A percentile compares a stretch with the other conserved stretches of the same genome.
These are phyloP conservation scores for Parathielavia hyrcaniae DNA, from an alignment of 495 filamentous ascomycete genomes.

Conservation along the genomic window DNA sequence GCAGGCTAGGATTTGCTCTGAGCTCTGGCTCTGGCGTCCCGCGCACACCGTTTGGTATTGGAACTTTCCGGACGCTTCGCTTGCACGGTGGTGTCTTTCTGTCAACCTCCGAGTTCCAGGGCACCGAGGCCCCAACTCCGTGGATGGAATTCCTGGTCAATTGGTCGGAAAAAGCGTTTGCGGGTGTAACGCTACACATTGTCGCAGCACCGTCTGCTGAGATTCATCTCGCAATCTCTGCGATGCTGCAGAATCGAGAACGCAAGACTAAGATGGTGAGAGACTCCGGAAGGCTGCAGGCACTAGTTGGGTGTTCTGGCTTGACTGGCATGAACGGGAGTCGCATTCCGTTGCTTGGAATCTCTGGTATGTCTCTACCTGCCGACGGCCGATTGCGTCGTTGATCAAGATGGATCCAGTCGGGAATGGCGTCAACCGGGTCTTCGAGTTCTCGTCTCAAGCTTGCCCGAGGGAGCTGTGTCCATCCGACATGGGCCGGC, in stretches of 20 bases:
- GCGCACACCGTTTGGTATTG: too few species aligned
- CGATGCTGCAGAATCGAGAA: conserved; percentile 36
- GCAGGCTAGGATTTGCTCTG: too few species aligned
- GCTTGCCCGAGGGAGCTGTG: too few species aligned
- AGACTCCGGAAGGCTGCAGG: conserved; percentile 27
- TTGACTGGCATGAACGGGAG: not conserved
- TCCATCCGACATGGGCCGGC: too few species aligned
- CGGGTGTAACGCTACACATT: conserved; percentile 31
- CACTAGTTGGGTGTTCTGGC: not conserved
- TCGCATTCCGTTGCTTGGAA: not conserved
- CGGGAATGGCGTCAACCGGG: not conserved
- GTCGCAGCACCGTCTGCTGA: conserved; percentile 1
- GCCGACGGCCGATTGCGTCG: not conserved
- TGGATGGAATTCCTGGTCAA: not conserved
- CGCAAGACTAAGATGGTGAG: conserved; percentile 27
- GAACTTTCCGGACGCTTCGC: too few species aligned
- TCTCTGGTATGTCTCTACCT: not conserved
- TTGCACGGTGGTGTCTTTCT: too few species aligned
- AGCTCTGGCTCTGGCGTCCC: too few species aligned
- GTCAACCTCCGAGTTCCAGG: not conserved
- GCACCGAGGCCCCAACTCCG: not conserved
- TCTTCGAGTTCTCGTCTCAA: not conserved
- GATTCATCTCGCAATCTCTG: conserved; percentile 16
- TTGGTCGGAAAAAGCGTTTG: conserved; percentile 13
- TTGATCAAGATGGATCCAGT: not conserved